A percentile compares a stretch with the other conserved stretches of the same genome.
phyloP scores from a whole-genome alignment of 2,329 filamentous ascomycete genomes.

The Aspergillus arachidicola region DNA sequence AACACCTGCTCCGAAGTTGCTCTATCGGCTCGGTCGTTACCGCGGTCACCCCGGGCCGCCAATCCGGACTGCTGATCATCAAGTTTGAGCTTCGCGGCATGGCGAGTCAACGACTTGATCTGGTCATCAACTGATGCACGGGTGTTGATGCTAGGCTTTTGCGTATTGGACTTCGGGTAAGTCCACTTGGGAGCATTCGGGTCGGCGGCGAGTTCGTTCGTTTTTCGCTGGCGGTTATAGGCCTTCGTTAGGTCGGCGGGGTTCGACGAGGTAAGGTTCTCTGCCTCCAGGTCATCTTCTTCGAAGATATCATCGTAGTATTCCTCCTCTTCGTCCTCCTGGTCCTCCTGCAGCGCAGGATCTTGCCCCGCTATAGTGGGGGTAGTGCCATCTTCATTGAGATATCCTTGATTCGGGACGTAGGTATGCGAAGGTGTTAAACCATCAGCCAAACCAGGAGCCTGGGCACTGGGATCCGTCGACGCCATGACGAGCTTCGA shows the following conservation, averaged over 20 bases:
- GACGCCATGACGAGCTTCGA: constrained; percentile 28
- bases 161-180: constrained; percentile 72
- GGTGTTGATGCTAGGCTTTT: constrained; percentile 79
- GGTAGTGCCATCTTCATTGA: constrained; percentile 40
- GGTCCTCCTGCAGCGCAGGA: constrained; percentile 39
- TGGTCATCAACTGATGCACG: constrained; percentile 82
- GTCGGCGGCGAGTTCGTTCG: constrained; percentile 57
- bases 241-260: constrained; percentile 76
- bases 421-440: constrained; percentile 52
- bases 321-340: constrained; percentile 54
- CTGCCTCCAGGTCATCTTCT: constrained; percentile 58
- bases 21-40: constrained; percentile 79
- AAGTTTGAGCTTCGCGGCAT: constrained; percentile 83
- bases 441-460: constrained; percentile 45
- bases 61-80: constrained; percentile 63
- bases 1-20: constrained; percentile 94
- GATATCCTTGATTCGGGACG: constrained; percentile 53
- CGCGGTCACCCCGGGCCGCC: constrained; percentile 49
- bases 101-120: constrained; percentile 77
- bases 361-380: constrained; percentile 36
- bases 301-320: constrained; percentile 64
- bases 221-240: constrained; percentile 80
- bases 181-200: constrained; percentile 56
- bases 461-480: constrained; percentile 21
- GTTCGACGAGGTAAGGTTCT: constrained; percentile 59